Base-by-base conservation (phyloP, 805 yeast genomes). In the Saturnispora dispora region DNA sequence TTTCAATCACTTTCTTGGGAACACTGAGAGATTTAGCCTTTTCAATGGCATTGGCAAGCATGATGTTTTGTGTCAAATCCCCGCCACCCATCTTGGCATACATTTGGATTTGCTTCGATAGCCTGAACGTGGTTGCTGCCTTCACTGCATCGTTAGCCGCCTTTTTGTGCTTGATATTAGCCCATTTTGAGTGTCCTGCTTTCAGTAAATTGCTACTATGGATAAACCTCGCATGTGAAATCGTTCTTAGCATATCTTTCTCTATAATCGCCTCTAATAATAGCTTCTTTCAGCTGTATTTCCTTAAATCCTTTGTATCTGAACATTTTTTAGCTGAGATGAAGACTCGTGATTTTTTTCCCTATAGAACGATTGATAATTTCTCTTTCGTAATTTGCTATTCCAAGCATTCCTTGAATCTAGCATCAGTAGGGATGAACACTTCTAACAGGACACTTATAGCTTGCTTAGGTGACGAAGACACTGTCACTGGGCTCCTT, bases 401-500 rank as follows among this genome's bases (percentile, higher is more conserved):
- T 30, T 13, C 2, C 33, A 30, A 9, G 33, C 33, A 30, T 30
- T 11, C 15, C 4, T 30, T 30, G 15, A 30, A 11, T 11, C 5
- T 20, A 40, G 43, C 43, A 40, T 18, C 18, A 40, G 43, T 30
- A 48, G 47, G 50, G 53, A 20, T 53, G 42, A 41, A 50, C 5
- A 48, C 63, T 13, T 37, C 60, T 46, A 86, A 89, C 64, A 83
- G 99, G 62, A 78, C 85, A 39, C 75, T 90, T 58, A 74, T 93
- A 53, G 98, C 97, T 11, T 95, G 90, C 39, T 88, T 93, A 63
- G 99, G 97, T 17, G 99, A 93, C 63, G 99, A 93, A 71, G 98
- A 93, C 64, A 85, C 98, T 22, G 90, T 93, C 54, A 93, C 99
- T 2, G 99, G 99, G 3, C 79, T 93, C 75, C 74, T 93, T 35